These are phyloP conservation scores for Phoma sp. DNA, from an alignment of 2,329 filamentous ascomycete genomes.

Conservation along the genomic window DNA sequence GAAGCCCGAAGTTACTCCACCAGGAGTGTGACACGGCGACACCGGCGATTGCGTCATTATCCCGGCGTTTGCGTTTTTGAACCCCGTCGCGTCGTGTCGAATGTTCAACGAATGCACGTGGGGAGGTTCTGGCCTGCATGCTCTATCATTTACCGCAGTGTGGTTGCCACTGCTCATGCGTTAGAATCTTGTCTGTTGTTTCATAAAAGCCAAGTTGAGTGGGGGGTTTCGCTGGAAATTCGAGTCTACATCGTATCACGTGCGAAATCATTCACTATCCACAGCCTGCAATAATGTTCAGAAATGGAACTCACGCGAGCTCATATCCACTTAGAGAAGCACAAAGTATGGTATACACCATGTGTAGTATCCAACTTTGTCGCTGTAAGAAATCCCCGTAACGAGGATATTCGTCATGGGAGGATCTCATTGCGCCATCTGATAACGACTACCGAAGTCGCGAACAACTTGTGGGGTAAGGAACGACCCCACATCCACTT, in stretches of 20 bases:
- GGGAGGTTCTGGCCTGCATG: background rate
- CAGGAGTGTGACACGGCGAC: background rate
- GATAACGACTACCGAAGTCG: conserved; percentile 15
- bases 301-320: no score
- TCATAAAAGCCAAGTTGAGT: no score
- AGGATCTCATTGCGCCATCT: conserved; percentile 34
- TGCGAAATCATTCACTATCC: background rate
- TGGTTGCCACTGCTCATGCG: no score
- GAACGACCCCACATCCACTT: conserved; percentile 4
- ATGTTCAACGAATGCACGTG: background rate
- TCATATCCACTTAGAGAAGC: no score
- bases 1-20: background rate
- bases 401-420: conserved; percentile 26
- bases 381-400: background rate
- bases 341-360: no score
- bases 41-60: conserved; percentile 10
- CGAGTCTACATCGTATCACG: background rate
- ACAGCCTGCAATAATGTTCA: background rate
- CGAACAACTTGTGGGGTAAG: conserved; percentile 14
- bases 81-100: background rate
- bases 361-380: no score
- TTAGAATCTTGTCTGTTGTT: no score
- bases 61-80: conserved; percentile 2
- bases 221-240: no score
- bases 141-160: background rate